Evolutionary conservation across 306 rosid genomes (phyloP).

Genomic region (Cotoneaster glaucophyllus): DNA sequence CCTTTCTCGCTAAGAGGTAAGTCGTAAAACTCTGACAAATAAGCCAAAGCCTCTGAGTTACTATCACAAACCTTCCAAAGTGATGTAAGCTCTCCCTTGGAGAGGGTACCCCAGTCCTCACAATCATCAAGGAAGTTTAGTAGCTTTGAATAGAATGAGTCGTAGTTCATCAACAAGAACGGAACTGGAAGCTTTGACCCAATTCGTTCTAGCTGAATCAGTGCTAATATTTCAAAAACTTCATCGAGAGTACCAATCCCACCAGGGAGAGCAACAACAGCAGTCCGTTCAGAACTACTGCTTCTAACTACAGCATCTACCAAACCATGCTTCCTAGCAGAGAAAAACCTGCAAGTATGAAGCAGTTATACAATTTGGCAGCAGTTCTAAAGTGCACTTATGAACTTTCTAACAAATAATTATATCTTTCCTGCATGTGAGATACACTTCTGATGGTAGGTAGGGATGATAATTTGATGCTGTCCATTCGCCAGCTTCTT

Average conservation of each 20-base stretch:
- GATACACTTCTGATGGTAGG: conserved; percentile 64
- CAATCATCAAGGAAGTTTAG: conserved; percentile 64
- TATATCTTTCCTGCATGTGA: conserved; percentile 67
- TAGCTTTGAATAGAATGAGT: conserved; percentile 66
- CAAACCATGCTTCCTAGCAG: conserved; percentile 94
- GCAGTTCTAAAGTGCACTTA: not conserved
- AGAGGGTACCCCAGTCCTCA: conserved; percentile 68
- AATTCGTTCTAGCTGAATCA: conserved; percentile 75
- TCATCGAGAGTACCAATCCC: conserved; percentile 94
- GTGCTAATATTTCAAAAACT: conserved; percentile 66
- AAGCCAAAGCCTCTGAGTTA: conserved; percentile 69
- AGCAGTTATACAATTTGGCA: conserved; percentile 10
- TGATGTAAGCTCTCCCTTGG: conserved; percentile 70
- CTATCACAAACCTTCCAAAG: conserved; percentile 73
- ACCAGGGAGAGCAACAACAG: conserved; percentile 80
- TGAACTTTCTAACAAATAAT: not conserved
- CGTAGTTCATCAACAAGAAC: conserved; percentile 78
- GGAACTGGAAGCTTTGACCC: conserved; percentile 80
- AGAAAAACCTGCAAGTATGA: conserved; percentile 64
- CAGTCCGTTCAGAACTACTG: conserved; percentile 54
- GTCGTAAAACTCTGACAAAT: conserved; percentile 61
- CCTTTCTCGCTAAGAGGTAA: conserved; percentile 25
- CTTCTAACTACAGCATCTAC: conserved; percentile 83
- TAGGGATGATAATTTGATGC: conserved; percentile 72
- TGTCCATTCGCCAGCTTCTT: conserved; percentile 82